phyloP scores from a whole-genome alignment of 2,329 filamentous ascomycete species.

The Colletotrichum sp. region DNA sequence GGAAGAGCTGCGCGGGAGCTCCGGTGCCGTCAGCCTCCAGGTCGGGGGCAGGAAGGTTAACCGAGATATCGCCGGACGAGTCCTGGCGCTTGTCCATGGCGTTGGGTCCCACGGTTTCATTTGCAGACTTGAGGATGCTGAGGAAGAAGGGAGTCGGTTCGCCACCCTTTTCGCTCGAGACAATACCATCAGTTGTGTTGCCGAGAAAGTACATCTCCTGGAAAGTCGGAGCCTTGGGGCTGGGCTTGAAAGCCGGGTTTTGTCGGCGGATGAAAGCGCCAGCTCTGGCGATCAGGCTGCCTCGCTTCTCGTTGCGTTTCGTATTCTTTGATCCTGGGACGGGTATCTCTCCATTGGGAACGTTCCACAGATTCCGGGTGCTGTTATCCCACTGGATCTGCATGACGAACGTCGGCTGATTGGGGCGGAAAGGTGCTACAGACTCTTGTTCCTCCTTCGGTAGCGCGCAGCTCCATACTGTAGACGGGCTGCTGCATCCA shows the following conservation, averaged over 20 bases:
- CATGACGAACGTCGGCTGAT: slow-evolving; percentile 80
- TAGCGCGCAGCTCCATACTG: slow-evolving; percentile 85
- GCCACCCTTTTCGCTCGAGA: slow-evolving; percentile 72
- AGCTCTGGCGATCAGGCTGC: slow-evolving; percentile 18
- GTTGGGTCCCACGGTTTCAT: slow-evolving; percentile 35
- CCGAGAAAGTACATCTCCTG: slow-evolving; percentile 83
- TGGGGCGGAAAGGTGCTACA: slow-evolving; percentile 65
- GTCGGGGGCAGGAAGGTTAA: slow-evolving; percentile 65
- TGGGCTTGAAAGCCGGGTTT: slow-evolving; percentile 47
- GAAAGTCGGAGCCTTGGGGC: slow-evolving; percentile 63
- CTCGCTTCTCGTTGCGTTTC: not conserved
- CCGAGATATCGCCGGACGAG: not conserved
- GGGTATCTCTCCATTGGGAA: slow-evolving; percentile 42
- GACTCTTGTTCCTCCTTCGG: slow-evolving; percentile 77
- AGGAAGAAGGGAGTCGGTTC: slow-evolving; percentile 91
- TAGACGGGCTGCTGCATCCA: slow-evolving; percentile 74
- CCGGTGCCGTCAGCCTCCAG: slow-evolving; percentile 74
- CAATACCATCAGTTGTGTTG: slow-evolving; percentile 80
- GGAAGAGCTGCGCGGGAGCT: slow-evolving; percentile 73
- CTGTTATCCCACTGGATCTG: slow-evolving; percentile 77
- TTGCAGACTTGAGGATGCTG: slow-evolving; percentile 64
- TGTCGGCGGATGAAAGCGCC: slow-evolving; percentile 20
- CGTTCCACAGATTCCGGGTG: slow-evolving; percentile 56
- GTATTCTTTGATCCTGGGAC: slow-evolving; percentile 17
- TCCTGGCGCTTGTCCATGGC: slow-evolving; percentile 31